Conservation (phyloP, 1,139 yeast species). For the Nakaseomyces glabratus region DNA sequence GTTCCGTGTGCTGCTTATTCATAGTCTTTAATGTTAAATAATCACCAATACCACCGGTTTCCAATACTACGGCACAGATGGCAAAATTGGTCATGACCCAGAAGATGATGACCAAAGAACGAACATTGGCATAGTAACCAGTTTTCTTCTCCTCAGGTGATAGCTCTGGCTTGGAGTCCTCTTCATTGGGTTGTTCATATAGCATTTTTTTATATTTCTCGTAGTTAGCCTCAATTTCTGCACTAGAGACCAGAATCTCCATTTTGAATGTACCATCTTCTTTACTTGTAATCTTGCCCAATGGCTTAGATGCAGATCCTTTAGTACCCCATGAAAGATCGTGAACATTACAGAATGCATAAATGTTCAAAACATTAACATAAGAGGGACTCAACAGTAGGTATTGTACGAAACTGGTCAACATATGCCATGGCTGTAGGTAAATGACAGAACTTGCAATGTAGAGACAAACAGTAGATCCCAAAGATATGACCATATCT, state of each 20-base stretch:
- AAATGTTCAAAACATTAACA: slow-evolving; percentile 76
- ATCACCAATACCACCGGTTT: slow-evolving; percentile 48
- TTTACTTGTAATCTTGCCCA: slow-evolving; percentile 58
- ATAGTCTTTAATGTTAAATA: slow-evolving; percentile 19
- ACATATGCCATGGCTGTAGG: slow-evolving; percentile 92
- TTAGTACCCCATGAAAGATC: slow-evolving; percentile 99
- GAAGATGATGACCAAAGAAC: slow-evolving; percentile 69
- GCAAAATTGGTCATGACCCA: slow-evolving; percentile 75
- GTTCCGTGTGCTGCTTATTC: slow-evolving; percentile 26
- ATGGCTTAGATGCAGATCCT: slow-evolving; percentile 62
- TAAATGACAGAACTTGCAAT: slow-evolving; percentile 69
- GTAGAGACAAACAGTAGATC: slow-evolving; percentile 77
- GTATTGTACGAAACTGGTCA: slow-evolving; percentile 80
- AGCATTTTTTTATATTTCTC: slow-evolving; percentile 57
- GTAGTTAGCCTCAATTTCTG: slow-evolving; percentile 53
- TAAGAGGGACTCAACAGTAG: slow-evolving; percentile 81
- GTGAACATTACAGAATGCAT: slow-evolving; percentile 92
- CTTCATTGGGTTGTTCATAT: slow-evolving; percentile 38
- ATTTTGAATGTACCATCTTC: slow-evolving; percentile 70
- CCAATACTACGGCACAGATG: slow-evolving; percentile 59
- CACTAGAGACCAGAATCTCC: slow-evolving; percentile 56
- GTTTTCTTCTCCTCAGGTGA: slow-evolving; percentile 50
- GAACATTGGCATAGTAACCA: slow-evolving; percentile 62
- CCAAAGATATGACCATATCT: slow-evolving; percentile 77
- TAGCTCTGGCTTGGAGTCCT: slow-evolving; percentile 30